Conservation (phyloP, 176 grass and related monocot genomes). For the Phoenix roebelenii region DNA sequence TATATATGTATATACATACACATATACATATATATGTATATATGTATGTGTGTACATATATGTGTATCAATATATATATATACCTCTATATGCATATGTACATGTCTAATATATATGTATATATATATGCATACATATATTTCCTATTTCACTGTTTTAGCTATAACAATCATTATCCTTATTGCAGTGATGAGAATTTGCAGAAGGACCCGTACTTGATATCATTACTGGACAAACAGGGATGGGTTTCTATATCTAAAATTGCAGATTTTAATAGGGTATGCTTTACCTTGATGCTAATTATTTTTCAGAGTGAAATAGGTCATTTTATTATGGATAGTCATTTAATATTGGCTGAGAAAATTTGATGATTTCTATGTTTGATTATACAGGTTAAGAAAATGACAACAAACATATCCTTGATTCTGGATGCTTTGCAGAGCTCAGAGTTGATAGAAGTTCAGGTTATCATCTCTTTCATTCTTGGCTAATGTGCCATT, state of each 20-base stretch:
- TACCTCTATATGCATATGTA: no score
- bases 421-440: constrained; percentile 50
- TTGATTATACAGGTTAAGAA: constrained; percentile 42
- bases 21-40: no score
- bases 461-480: constrained; percentile 42
- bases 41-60: no score
- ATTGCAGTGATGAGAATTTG: constrained; percentile 54
- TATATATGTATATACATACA: no score
- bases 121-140: no score
- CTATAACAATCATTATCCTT: background rate
- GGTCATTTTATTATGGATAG: no score
- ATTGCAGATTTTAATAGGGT: constrained; percentile 77
- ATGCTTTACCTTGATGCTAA: constrained; percentile 21
- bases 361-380: no score
- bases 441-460: constrained; percentile 56
- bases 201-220: constrained; percentile 52
- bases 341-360: no score
- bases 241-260: constrained; percentile 63
- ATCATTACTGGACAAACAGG: constrained; percentile 67
- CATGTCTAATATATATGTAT: no score
- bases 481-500: background rate
- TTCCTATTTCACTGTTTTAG: background rate
- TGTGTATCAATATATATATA: no score
- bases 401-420: constrained; percentile 49
- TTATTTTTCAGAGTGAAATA: background rate